Evolutionary conservation across 148 eudicot genomes (phyloP).

Genomic region (Arctostaphylos glauca): DNA sequence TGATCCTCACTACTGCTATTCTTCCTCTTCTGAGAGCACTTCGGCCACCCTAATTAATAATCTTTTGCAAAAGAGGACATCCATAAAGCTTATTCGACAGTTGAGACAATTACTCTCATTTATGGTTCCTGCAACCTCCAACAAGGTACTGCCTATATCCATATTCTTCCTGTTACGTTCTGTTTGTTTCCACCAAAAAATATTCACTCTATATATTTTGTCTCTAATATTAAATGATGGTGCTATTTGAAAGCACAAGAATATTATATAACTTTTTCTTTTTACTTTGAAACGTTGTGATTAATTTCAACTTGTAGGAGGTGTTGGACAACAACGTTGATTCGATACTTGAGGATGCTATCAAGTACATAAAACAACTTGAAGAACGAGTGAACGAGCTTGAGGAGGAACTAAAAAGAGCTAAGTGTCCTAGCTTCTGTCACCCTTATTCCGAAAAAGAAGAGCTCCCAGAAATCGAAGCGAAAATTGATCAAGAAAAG

Average conservation of each 20-base stretch:
- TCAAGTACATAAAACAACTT: not conserved
- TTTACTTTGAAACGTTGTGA: too few species aligned
- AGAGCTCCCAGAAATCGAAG: conserved; percentile 32
- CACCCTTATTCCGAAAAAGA: not conserved
- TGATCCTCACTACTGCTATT: not conserved
- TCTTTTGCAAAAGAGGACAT: not conserved
- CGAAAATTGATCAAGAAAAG: conserved; percentile 23
- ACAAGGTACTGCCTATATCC: not conserved
- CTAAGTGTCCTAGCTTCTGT: not conserved
- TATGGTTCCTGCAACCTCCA: not conserved
- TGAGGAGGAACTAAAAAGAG: not conserved
- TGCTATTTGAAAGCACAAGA: too few species aligned
- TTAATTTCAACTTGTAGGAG: not conserved
- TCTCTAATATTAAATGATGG: too few species aligned
- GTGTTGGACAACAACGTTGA: not conserved
- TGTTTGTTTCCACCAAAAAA: not conserved
- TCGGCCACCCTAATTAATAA: not conserved
- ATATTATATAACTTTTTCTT: too few species aligned
- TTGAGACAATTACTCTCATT: not conserved
- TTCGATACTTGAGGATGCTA: conserved; percentile 15
- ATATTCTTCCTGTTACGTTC: not conserved
- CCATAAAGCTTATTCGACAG: not conserved
- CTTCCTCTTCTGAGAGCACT: not conserved
- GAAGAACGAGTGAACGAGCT: conserved; percentile 6
- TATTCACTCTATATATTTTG: not conserved